Percentiles rank a stretch among this genome's conserved stretches.
Conservation (phyloP, 345 rosid species). For the Syzygium jambos region DNA sequence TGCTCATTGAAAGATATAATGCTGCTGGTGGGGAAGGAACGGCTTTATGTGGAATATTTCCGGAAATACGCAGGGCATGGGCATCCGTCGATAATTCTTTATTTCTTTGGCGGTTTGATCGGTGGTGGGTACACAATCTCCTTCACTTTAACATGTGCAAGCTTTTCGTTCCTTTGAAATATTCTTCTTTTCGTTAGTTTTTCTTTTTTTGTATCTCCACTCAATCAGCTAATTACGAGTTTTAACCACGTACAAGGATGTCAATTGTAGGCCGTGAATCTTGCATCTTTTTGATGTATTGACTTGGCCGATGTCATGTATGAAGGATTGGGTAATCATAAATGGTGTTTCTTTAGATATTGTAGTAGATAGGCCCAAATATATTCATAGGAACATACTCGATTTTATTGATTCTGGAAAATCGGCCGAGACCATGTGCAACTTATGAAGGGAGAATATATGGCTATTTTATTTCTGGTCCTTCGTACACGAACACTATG, state of each 20-base stretch:
- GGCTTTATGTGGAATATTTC: conserved; percentile 91
- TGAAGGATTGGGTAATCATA: background rate
- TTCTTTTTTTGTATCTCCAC: background rate
- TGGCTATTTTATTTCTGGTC: background rate
- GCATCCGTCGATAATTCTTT: conserved; percentile 90
- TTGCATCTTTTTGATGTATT: background rate
- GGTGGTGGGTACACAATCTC: conserved; percentile 40
- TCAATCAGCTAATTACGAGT: background rate
- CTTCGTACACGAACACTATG: background rate
- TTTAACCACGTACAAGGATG: background rate
- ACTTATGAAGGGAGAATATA: background rate
- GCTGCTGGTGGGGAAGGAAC: conserved; percentile 97
- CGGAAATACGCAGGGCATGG: conserved; percentile 92
- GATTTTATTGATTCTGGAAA: background rate
- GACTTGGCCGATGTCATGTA: background rate
- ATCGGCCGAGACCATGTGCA: background rate
- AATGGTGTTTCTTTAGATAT: background rate
- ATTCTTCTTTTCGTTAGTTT: background rate
- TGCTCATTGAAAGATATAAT: conserved; percentile 80
- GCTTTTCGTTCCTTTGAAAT: background rate
- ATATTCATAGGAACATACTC: background rate
- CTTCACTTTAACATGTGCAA: background rate
- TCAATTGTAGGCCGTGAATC: background rate
- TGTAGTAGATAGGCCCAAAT: background rate
- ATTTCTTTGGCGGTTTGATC: conserved; percentile 95